Percentiles rank a stretch among this genome's conserved stretches.
phyloP scores from a whole-genome alignment of 805 yeast genomes.

The Pichia eremophila region DNA sequence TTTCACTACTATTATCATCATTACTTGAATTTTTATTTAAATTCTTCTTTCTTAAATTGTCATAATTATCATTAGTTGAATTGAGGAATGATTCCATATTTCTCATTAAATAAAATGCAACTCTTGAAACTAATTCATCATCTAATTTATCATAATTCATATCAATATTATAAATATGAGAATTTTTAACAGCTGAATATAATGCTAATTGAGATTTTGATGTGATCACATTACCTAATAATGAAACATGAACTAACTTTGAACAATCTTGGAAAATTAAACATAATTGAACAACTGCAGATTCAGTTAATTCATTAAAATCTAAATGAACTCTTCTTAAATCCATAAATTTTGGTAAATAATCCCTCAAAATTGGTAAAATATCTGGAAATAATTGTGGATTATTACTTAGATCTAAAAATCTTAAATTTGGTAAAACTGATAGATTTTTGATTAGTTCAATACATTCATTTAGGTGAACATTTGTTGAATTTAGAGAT shows the following conservation, averaged over 20 bases:
- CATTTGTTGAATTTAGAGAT: constrained; percentile 42
- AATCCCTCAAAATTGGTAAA: constrained; percentile 34
- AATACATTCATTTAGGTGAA: constrained; percentile 30
- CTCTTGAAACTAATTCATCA: constrained; percentile 43
- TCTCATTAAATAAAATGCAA: constrained; percentile 48
- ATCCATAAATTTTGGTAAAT: constrained; percentile 35
- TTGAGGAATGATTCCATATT: constrained; percentile 42
- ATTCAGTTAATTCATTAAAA: constrained; percentile 38
- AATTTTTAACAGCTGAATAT: constrained; percentile 40
- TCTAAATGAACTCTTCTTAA: constrained; percentile 47
- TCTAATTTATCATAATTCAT: constrained; percentile 40
- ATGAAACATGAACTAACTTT: constrained; percentile 43
- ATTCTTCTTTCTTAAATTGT: not conserved
- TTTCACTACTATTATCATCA: constrained; percentile 1
- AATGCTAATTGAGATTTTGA: constrained; percentile 37
- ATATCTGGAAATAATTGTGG: constrained; percentile 45
- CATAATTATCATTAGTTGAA: not conserved
- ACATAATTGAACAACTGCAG: constrained; percentile 39
- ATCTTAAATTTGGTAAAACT: constrained; percentile 32
- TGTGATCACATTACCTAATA: constrained; percentile 41
- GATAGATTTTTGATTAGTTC: constrained; percentile 32
- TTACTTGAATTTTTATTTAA: constrained; percentile 9
- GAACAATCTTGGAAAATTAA: constrained; percentile 38
- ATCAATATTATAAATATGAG: constrained; percentile 43
- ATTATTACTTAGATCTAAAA: constrained; percentile 44